Percentiles rank a stretch among this genome's conserved stretches.
Evolutionary conservation across 495 filamentous ascomycete genomes (phyloP).

Genomic region (Aspergillus sparsus): DNA sequence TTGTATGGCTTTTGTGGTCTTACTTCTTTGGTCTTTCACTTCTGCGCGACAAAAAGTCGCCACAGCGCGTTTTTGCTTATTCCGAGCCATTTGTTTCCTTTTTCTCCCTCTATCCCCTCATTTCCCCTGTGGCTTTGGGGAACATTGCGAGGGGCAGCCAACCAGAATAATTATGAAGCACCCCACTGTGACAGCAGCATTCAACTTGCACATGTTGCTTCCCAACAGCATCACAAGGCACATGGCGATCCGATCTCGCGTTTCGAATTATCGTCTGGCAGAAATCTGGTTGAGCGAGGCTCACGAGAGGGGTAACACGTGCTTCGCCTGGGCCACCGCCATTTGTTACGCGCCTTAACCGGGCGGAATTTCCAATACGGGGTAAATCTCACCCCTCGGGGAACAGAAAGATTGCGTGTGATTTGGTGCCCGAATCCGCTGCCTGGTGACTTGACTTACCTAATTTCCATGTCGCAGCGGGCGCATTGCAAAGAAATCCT

Average conservation of each 20-base stretch:
- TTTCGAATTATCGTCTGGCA: slow-evolving; percentile 2
- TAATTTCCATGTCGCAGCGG: slow-evolving; percentile 30
- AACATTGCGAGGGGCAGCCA: not conserved
- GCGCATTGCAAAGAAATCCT: slow-evolving; percentile 22
- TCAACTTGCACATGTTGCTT: not conserved
- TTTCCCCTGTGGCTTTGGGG: not conserved
- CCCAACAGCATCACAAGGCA: slow-evolving; percentile 10
- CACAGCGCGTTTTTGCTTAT: too few species aligned
- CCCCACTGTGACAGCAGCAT: slow-evolving; percentile 1
- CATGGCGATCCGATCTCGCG: slow-evolving; percentile 10
- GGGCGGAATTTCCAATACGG: slow-evolving; percentile 22
- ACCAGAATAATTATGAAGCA: slow-evolving; percentile 2
- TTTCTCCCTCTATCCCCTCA: slow-evolving; percentile 1
- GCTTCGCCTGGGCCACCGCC: slow-evolving; percentile 1
- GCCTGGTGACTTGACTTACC: slow-evolving; percentile 23
- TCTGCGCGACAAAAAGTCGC: not conserved
- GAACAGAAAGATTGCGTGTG: slow-evolving; percentile 3
- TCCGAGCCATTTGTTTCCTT: slow-evolving; percentile 5
- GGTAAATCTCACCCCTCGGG: not conserved
- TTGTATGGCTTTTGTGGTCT: not conserved
- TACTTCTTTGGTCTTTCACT: slow-evolving; percentile 1
- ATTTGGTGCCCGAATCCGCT: slow-evolving; percentile 24
- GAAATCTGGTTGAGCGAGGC: not conserved
- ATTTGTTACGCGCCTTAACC: slow-evolving; percentile 22
- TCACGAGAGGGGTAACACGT: slow-evolving; percentile 11